Conservation (phyloP, 176 grass and related monocot species). For the Tillandsia leiboldiana region DNA sequence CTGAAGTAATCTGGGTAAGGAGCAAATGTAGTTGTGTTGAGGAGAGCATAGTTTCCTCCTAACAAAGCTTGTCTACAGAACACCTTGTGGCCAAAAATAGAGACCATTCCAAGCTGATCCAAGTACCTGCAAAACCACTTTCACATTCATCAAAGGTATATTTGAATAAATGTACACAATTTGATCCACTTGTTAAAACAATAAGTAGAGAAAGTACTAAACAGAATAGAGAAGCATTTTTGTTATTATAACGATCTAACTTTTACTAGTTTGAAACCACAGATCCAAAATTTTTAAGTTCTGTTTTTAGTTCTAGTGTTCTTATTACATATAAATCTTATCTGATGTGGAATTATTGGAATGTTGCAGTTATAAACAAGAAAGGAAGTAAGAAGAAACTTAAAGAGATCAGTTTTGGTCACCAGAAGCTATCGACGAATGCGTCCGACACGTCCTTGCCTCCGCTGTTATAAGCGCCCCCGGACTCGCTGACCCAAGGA, state of each 20-base stretch:
- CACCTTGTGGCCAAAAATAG: constrained; percentile 35
- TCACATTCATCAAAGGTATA: no score
- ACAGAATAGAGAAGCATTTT: no score
- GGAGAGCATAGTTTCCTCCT: constrained; percentile 60
- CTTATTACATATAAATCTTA: neutral
- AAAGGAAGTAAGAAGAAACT: neutral
- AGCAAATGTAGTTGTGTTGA: constrained; percentile 40
- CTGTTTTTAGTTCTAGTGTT: no score
- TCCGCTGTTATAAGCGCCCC: constrained; percentile 54
- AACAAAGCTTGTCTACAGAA: constrained; percentile 53
- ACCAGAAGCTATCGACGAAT: constrained; percentile 53
- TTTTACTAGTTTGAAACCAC: no score
- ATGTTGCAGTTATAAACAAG: neutral
- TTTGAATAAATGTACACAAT: neutral
- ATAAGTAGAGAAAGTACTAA: no score
- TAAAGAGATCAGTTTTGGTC: neutral
- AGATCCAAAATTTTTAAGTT: no score
- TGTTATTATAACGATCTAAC: no score
- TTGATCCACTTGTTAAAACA: no score
- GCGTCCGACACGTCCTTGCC: constrained; percentile 39
- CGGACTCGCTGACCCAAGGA: constrained; percentile 51
- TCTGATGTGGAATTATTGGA: neutral
- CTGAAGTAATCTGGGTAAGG: constrained; percentile 62
- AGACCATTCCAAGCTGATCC: constrained; percentile 54
- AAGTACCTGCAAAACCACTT: constrained; percentile 31